Evolutionary conservation across 352 stramenopile species (phyloP), one percentile per base, ranked within the genome.

Genomic region (Phytophthora kernoviae): DNA sequence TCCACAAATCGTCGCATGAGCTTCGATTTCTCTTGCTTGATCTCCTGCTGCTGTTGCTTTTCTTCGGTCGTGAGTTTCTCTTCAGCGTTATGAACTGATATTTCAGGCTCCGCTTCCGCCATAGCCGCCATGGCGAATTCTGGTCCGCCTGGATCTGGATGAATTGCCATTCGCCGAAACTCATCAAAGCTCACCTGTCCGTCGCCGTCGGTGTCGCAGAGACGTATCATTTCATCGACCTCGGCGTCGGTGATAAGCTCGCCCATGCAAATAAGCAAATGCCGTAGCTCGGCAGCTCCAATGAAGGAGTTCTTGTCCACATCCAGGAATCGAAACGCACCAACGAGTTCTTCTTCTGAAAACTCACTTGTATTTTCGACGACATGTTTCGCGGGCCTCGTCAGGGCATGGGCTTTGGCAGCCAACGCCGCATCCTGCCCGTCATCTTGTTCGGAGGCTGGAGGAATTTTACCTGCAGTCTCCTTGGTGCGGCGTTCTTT

Each of bases 161-260:
- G 87, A n/a, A 95, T 82, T 24, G 94, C 85, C 72, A 98, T 84
- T 36, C 77, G 72, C 2, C 88, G 71, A 54, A 98, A 98, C 62
- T 98, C 93, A 12, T 95, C 85, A 53, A 94, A 98, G 40, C 80
- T 96, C 21, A 96, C 88, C 60, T 98, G 91, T 10, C 93, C 91
- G 56, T 98, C 94, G 32, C 93, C 93, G 66, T 98, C 93, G 3
- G 66, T 71, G 68, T 98, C 94, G 27, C 97, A 91, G 58, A 98
- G 87, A 37, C 79, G 76, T 45, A 98, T 89, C 94, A 98, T 98
- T 71, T 90, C 83, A 53, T 97, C 87, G 9, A 97, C 76, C 51
- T 98, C 95, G 48, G 97, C 94, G 58, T 98, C 94, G 5, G 94
- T 98, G 51, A 98, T 94, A 40, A 98, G 83, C 65, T 98, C 93